Evolutionary conservation across 2,329 filamentous ascomycete species (phyloP), one percentile per base, ranked within the genome.

Genomic region (Coniella vitis): DNA sequence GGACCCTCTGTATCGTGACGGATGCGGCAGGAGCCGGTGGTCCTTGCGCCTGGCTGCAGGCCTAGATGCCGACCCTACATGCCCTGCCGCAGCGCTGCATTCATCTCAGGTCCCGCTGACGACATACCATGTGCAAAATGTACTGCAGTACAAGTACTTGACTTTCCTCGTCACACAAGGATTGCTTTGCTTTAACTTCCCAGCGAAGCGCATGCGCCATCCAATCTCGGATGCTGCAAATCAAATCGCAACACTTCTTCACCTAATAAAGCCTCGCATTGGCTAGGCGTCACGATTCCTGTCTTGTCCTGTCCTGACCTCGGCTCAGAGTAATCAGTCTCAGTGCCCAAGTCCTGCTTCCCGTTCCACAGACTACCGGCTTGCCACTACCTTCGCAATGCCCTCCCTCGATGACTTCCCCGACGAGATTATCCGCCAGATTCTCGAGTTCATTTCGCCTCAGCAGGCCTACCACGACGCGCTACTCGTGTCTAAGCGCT

Each of bases 351-450:
- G 25, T 29, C 14, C 38, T 4, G 8, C 12, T 25, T 4, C 38
- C 38, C 38, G 4, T 2, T n/a, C 21, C 19, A 19, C 14, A 9
- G 19, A 9, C 4, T 16, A 10, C 25, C 25, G 10, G 5, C 25
- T 5, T 29, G 10, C 25, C 25, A 29, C 5, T 5, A 29, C 25
- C 5, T 16, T 34, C 39, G 40, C 53, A 44, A 66, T 65, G 63
- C 41, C 61, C 10, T 65, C 66, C 34, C 59, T 79, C 48, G 63
- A 69, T 35, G 57, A 62, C 47, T 72, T 93, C 32, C 90, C 90
- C 36, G 86, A 91, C 65, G 93, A 98, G 70, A 79, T 97, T 54
- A 75, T 97, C 58, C 81, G 88, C 62, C 77, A 83, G 46, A 86
- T 97, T 56, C 75, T 96, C 56, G 73, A 75, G 54, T 81, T 81